Evolutionary conservation across 768 basidiomycete species (phyloP).

Genomic region (Austroboletus eburneus): DNA sequence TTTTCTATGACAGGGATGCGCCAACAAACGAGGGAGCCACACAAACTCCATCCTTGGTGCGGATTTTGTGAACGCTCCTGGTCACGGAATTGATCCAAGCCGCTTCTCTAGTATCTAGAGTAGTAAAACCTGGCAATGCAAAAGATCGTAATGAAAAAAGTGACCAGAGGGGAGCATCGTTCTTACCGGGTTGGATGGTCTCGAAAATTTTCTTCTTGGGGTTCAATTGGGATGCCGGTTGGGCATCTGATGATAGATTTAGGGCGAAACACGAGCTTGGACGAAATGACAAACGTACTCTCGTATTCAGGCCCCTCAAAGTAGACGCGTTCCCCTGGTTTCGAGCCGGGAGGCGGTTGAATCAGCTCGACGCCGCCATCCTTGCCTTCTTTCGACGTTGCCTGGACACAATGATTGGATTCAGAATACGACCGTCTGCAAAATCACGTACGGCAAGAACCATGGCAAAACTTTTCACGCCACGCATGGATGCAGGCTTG

Average conservation of each 20-base stretch:
- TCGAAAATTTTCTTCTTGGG: conserved; percentile 99
- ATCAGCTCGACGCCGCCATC: conserved; percentile 90
- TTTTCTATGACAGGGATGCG: conserved; percentile 79
- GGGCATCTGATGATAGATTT: conserved; percentile 39
- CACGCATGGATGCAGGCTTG: conserved; percentile 95
- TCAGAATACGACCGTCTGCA: neutral
- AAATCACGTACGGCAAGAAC: conserved; percentile 71
- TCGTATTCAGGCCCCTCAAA: conserved; percentile 91
- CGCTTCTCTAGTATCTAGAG: conserved; percentile 72
- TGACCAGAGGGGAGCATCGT: neutral
- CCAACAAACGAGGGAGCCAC: conserved; percentile 77
- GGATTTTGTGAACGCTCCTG: conserved; percentile 75
- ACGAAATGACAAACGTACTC: conserved; percentile 40
- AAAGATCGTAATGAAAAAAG: conserved; percentile 2
- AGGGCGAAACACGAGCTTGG: neutral
- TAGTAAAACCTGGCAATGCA: conserved; percentile 65
- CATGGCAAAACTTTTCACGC: conserved; percentile 98
- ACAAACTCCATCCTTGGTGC: conserved; percentile 83
- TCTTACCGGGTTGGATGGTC: conserved; percentile 82
- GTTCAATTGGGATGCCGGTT: conserved; percentile 81
- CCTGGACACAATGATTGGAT: conserved; percentile 42
- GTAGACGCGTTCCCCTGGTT: conserved; percentile 91
- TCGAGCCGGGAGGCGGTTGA: conserved; percentile 76
- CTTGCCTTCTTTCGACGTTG: conserved; percentile 85
- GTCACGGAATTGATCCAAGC: conserved; percentile 89